phyloP scores from a whole-genome alignment of 352 stramenopile species.

The Saprolegnia parasitica region DNA sequence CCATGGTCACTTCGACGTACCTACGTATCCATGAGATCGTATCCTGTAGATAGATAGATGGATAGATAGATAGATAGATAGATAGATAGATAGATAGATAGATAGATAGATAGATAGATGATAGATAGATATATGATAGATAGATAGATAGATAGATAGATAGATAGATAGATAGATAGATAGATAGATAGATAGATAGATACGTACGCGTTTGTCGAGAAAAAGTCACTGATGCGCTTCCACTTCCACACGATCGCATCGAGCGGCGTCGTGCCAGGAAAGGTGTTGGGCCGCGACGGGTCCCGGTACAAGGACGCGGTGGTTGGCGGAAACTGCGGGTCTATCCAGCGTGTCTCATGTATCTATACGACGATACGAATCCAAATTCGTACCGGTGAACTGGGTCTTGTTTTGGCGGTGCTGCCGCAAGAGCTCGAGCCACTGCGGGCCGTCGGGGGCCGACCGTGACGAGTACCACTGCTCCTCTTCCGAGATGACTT shows the following conservation, averaged over 20 bases:
- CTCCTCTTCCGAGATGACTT: conserved; percentile 51
- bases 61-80: not conserved
- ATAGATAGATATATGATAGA: too few species aligned
- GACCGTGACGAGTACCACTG: conserved; percentile 62
- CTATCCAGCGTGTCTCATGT: conserved; percentile 26
- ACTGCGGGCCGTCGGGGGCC: conserved; percentile 63
- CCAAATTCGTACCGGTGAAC: conserved; percentile 61
- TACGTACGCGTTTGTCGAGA: conserved; percentile 72
- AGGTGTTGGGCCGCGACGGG: conserved; percentile 21
- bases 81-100: not conserved
- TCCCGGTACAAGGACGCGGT: conserved; percentile 63
- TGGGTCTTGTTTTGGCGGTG: conserved; percentile 63
- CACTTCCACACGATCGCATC: conserved; percentile 78
- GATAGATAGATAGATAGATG: not conserved
- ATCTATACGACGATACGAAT: too few species aligned
- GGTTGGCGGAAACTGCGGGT: conserved; percentile 72
- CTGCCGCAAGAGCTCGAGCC: conserved; percentile 67
- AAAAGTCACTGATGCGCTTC: conserved; percentile 82
- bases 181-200: not conserved
- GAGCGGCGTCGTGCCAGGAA: conserved; percentile 37
- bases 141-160: not conserved
- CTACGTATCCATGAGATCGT: conserved; percentile 8
- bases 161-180: not conserved
- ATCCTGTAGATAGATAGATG: not conserved
- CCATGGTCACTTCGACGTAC: conserved; percentile 75